Evolutionary conservation across 306 rosid species (phyloP), one percentile per base, ranked within the genome.

Genomic region (Inga laurina): DNA sequence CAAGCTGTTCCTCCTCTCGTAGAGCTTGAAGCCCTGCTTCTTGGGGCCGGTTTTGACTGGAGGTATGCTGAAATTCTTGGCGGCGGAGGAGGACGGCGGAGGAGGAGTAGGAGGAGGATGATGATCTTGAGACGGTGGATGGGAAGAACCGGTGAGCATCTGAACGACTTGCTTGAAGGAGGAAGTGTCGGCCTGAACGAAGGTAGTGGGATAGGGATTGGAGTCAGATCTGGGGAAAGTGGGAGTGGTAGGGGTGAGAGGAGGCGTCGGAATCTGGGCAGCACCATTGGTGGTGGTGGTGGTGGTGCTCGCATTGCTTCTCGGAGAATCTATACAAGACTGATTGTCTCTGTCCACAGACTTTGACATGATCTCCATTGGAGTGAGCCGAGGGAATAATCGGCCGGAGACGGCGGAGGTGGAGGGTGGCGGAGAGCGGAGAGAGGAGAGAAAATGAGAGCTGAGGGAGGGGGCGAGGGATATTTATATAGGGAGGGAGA

Each of bases 161-260:
- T 96, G 99, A 83, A 96, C 99, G 1, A 96, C 99, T 4, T 94
- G 98, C 75, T 96, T 96, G 97, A 96, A 96, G 82, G 81, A 94
- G 34, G 98, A 79, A 68, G 97, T 85, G 81, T 96, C 97, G 3
- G 99, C 99, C 76, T 96, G 99, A 14, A 96, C 98, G 82, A 96
- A 96, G 44, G 99, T 96, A 0, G 99, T 96, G 32, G 98, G 97
- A 62, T 96, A 92, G 9, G 98, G 98, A 62, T 90, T 89, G 66
- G 93, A 76, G 66, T 96, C 99, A 91, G 99, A 94, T 96, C 99
- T 94, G 86, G 97, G 99, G 0, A 89, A 88, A 73, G 88, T 87
- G 0, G 88, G 87, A 70, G 88, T 87, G 39, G 86, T 93, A 0
- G 94, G 96, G 18, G 97, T 87, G 43, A 89, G 87, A 15, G 93